Percentiles rank a stretch among this genome's conserved stretches.
Evolutionary conservation across 257 asterid genomes (phyloP).

Genomic region (Lycium barbarum): DNA sequence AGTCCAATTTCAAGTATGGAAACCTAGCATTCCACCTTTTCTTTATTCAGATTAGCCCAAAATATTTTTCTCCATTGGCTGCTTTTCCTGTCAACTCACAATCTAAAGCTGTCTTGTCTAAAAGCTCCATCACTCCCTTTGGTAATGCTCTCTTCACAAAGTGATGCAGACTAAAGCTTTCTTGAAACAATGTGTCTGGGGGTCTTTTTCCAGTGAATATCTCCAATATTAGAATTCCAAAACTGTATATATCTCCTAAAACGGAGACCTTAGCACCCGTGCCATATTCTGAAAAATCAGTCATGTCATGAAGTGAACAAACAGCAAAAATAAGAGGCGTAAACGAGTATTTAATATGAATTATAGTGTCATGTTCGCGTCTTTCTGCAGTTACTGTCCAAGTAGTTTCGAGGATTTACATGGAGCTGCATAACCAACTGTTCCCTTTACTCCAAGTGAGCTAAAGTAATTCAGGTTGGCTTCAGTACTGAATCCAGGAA

Average conservation of each 20-base stretch:
- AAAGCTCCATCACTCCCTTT: slow-evolving; percentile 29
- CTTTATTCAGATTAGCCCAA: not conserved
- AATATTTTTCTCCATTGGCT: not conserved
- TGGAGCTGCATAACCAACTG: slow-evolving; percentile 63
- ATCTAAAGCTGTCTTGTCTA: slow-evolving; percentile 37
- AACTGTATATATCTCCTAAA: slow-evolving; percentile 49
- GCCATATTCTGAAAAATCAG: slow-evolving; percentile 43
- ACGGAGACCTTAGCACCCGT: slow-evolving; percentile 38
- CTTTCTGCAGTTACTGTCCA: not conserved
- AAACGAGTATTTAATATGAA: too few relatives aligned
- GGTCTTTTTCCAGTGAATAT: slow-evolving; percentile 51
- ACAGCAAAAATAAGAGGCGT: too few relatives aligned
- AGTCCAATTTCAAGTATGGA: slow-evolving; percentile 32
- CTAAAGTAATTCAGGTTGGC: slow-evolving; percentile 38
- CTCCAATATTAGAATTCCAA: slow-evolving; percentile 50
- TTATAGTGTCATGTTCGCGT: not conserved
- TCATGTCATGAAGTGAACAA: too few relatives aligned
- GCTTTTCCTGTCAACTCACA: slow-evolving; percentile 5
- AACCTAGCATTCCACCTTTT: slow-evolving; percentile 26
- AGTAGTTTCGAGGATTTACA: slow-evolving; percentile 36
- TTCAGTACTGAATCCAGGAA: slow-evolving; percentile 27
- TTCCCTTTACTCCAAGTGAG: slow-evolving; percentile 53
- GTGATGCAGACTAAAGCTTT: slow-evolving; percentile 37
- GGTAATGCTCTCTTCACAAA: slow-evolving; percentile 33
- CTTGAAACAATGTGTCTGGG: slow-evolving; percentile 36